phyloP scores from a whole-genome alignment of 345 rosid species.

The Cochlearia excelsa region DNA sequence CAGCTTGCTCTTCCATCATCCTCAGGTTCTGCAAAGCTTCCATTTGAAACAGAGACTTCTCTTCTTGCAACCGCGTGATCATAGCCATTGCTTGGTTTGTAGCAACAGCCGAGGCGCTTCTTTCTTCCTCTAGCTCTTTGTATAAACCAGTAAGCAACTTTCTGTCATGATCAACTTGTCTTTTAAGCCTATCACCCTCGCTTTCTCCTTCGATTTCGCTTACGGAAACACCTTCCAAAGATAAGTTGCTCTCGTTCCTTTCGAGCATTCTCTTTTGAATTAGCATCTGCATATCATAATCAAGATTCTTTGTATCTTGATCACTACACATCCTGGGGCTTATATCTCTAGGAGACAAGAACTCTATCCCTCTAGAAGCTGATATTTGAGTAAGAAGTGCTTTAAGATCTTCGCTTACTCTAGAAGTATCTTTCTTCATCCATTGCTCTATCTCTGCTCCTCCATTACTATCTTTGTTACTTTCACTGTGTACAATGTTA shows the following conservation, averaged over 20 bases:
- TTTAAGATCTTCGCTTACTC: conserved; percentile 66
- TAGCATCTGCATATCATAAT: conserved; percentile 51
- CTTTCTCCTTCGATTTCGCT: conserved; percentile 93
- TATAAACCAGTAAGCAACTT: conserved; percentile 52
- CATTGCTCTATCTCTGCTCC: conserved; percentile 53
- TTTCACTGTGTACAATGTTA: conserved; percentile 57
- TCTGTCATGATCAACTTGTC: conserved; percentile 82
- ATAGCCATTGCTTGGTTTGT: conserved; percentile 98
- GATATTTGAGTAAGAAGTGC: conserved; percentile 72
- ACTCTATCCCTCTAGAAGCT: conserved; percentile 60
- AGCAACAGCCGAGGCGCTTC: conserved; percentile 80
- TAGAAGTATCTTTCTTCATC: conserved; percentile 68
- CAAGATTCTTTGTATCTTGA: conserved; percentile 44
- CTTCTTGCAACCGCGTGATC: conserved; percentile 96
- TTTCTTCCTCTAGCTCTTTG: conserved; percentile 92
- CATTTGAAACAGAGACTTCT: conserved; percentile 85
- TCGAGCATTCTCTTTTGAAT: conserved; percentile 72
- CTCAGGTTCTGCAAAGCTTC: conserved; percentile 88
- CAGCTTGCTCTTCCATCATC: conserved; percentile 89
- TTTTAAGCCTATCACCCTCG: conserved; percentile 62
- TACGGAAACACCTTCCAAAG: conserved; percentile 71
- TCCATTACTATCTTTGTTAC: conserved; percentile 52
- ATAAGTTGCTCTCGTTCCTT: conserved; percentile 80
- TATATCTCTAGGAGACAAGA: conserved; percentile 43
- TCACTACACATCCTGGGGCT: conserved; percentile 65